These are phyloP conservation scores for Falciphora oryzae DNA, from an alignment of 2,329 filamentous ascomycete genomes.

Conservation along the genomic window DNA sequence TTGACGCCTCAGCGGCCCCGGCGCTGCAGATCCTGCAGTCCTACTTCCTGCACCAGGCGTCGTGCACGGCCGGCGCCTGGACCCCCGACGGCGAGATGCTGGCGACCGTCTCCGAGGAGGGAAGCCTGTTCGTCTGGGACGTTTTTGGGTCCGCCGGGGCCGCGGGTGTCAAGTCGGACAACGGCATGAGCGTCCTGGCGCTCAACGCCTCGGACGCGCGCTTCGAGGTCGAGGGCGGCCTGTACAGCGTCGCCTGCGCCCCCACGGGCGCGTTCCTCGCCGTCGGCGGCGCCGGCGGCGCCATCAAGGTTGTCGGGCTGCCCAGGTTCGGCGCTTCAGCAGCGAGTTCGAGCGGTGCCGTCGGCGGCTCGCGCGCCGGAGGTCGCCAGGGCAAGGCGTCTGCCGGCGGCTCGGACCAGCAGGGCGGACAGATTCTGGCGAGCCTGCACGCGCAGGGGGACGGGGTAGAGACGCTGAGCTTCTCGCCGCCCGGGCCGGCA, in stretches of 20 bases:
- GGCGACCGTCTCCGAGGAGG: constrained; percentile 84
- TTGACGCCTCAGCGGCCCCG: constrained; percentile 54
- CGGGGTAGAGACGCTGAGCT: constrained; percentile 71
- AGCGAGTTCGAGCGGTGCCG: constrained; percentile 18
- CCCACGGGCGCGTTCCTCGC: constrained; percentile 75
- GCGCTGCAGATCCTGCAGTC: constrained; percentile 79
- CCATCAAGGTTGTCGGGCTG: constrained; percentile 78
- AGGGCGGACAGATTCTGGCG: constrained; percentile 63
- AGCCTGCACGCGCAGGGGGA: constrained; percentile 71
- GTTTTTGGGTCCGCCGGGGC: constrained; percentile 74
- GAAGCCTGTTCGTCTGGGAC: constrained; percentile 87
- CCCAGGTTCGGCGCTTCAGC: constrained; percentile 49
- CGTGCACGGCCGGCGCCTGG: constrained; percentile 89
- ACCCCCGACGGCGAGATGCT: constrained; percentile 80
- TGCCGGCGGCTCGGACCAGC: constrained; percentile 29
- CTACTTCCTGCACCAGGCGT: constrained; percentile 82
- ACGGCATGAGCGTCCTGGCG: constrained; percentile 55
- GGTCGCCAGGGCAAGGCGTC: constrained; percentile 18
- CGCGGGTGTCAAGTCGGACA: constrained; percentile 39
- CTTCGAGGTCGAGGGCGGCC: constrained; percentile 84
- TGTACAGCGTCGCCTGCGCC: constrained; percentile 82
- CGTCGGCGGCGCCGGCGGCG: constrained; percentile 80
- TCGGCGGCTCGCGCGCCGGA: constrained; percentile 16
- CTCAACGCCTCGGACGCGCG: constrained; percentile 79
- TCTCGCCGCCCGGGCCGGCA: constrained; percentile 47